phyloP scores from a whole-genome alignment of 129 eudicot species.

The Sambucus nigra region DNA sequence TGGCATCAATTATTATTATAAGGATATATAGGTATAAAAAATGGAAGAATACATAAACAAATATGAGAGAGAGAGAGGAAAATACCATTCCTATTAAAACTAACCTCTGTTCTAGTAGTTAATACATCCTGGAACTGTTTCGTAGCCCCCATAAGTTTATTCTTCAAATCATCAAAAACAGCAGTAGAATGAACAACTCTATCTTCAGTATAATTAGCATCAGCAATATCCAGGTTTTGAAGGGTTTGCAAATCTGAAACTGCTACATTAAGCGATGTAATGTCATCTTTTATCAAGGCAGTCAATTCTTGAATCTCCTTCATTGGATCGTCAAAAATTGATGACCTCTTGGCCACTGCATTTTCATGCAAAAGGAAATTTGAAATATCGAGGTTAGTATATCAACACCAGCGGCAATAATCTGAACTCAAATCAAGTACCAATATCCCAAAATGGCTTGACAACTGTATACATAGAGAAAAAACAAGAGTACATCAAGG shows the following conservation, averaged over 20 bases:
- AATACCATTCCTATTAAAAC: too few species aligned
- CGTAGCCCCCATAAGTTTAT: conserved; percentile 64
- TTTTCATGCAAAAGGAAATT: conserved; percentile 7
- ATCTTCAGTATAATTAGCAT: conserved; percentile 53
- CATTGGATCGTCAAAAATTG: conserved; percentile 69
- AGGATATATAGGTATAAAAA: neutral
- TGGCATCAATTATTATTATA: neutral
- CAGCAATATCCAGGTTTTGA: conserved; percentile 50
- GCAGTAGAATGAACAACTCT: conserved; percentile 60
- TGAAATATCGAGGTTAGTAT: neutral
- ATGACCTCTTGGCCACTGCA: conserved; percentile 72
- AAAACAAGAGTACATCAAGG: too few species aligned
- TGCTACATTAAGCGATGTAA: conserved; percentile 54
- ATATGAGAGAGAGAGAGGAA: conserved; percentile 3
- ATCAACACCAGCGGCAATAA: neutral
- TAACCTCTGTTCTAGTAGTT: conserved; percentile 63
- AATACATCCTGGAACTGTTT: conserved; percentile 70
- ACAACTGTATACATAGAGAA: too few species aligned
- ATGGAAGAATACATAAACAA: neutral
- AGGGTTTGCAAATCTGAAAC: conserved; percentile 59
- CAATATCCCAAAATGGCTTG: neutral
- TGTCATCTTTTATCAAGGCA: conserved; percentile 55
- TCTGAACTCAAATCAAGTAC: neutral
- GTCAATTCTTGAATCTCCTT: conserved; percentile 74
- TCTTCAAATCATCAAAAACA: conserved; percentile 73